Evolutionary conservation across 2,329 filamentous ascomycete genomes (phyloP).

Genomic region (Calonectria fujianensis): DNA sequence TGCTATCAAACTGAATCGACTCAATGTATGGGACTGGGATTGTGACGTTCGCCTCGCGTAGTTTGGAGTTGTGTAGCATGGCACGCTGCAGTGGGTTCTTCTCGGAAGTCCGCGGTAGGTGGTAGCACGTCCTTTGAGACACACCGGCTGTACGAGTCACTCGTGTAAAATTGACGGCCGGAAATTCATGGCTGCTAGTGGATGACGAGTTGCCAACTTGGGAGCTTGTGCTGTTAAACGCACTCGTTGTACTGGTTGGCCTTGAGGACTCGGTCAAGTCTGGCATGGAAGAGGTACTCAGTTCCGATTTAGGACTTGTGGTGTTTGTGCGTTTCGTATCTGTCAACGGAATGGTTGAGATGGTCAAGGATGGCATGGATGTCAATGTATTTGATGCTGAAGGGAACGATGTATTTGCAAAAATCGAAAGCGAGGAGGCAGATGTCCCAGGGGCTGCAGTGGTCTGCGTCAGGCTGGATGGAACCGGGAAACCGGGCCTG

Average conservation of each 20-base stretch:
- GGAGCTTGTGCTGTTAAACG: conserved; percentile 38
- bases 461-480: not conserved
- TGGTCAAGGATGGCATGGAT: not conserved
- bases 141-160: conserved; percentile 56
- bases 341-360: not conserved
- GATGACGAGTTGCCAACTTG: conserved; percentile 39
- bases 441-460: not conserved
- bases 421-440: not conserved
- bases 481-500: not conserved
- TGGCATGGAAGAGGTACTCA: not conserved
- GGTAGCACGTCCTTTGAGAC: conserved; percentile 57
- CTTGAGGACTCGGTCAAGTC: not conserved
- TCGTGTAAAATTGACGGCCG: conserved; percentile 59
- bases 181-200: conserved; percentile 43
- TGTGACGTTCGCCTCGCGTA: conserved; percentile 55
- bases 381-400: not conserved
- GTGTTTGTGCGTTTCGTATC: not conserved
- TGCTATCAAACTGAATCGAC: conserved; percentile 59
- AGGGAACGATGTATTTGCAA: not conserved
- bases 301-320: not conserved
- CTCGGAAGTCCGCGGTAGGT: conserved; percentile 51
- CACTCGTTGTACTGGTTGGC: conserved; percentile 21
- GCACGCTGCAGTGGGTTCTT: conserved; percentile 52
- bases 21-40: conserved; percentile 62
- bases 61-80: conserved; percentile 57